These are phyloP conservation scores for Thelephora ganbajun DNA, from an alignment of 768 basidiomycete species.

Conservation along the genomic window DNA sequence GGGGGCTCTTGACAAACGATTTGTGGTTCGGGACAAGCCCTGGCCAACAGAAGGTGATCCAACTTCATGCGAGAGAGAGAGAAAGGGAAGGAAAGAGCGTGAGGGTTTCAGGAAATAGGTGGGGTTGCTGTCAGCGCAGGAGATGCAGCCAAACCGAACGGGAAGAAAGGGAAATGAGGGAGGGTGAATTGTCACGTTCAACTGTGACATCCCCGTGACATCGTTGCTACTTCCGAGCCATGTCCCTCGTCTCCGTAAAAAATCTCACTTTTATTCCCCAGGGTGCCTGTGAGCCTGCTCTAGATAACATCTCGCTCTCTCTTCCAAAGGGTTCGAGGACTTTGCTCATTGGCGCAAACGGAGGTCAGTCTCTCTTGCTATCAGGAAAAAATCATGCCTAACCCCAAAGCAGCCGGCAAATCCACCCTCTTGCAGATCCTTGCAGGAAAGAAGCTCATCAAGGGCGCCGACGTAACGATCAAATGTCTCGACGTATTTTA, in stretches of 20 bases:
- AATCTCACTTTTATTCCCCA: slow-evolving; percentile 48
- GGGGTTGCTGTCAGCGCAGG: too few species aligned
- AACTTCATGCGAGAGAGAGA: slow-evolving; percentile 11
- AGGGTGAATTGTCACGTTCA: not conserved
- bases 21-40: slow-evolving; percentile 13
- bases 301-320: slow-evolving; percentile 48
- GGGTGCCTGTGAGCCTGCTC: slow-evolving; percentile 29
- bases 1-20: slow-evolving; percentile 34
- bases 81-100: slow-evolving; percentile 6
- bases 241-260: slow-evolving; percentile 18
- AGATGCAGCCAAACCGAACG: not conserved
- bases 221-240: not conserved
- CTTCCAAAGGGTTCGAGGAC: slow-evolving; percentile 71
- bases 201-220: not conserved
- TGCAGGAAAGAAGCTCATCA: slow-evolving; percentile 77
- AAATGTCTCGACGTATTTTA: slow-evolving; percentile 82
- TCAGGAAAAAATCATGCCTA: slow-evolving; percentile 1
- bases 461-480: slow-evolving; percentile 47
- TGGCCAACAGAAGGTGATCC: slow-evolving; percentile 9
- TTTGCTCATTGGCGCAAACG: slow-evolving; percentile 86
- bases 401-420: slow-evolving; percentile 55
- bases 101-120: not conserved
- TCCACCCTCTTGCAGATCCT: slow-evolving; percentile 92
- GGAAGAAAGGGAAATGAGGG: not conserved
- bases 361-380: slow-evolving; percentile 38